phyloP scores from a whole-genome alignment of 2,329 filamentous ascomycete species.

The Acephala macrosclerotiorum region DNA sequence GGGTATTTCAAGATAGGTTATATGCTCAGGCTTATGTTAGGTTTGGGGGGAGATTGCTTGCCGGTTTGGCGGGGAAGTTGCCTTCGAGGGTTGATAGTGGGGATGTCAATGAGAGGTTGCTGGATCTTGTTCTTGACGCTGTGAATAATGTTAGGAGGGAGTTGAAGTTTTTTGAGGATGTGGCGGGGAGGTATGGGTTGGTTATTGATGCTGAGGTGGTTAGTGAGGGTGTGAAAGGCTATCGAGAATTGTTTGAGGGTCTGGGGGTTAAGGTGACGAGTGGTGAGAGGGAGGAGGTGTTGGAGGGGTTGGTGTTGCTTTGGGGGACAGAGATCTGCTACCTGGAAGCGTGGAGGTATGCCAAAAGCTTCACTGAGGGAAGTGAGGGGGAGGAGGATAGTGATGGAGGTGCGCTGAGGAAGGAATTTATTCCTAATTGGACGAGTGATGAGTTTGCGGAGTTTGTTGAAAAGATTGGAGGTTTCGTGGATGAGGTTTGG shows the following conservation, averaged over 20 bases:
- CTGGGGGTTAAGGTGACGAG: background rate
- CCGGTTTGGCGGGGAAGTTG: constrained; percentile 55
- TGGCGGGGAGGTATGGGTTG: constrained; percentile 66
- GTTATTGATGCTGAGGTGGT: constrained; percentile 35
- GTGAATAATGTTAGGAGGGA: constrained; percentile 72
- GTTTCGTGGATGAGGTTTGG: constrained; percentile 56
- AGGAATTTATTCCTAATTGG: constrained; percentile 75
- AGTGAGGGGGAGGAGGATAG: constrained; percentile 48
- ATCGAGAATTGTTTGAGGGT: constrained; percentile 59
- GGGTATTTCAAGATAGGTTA: constrained; percentile 59
- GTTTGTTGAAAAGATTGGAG: constrained; percentile 64
- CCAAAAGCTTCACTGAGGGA: background rate
- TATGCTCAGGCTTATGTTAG: constrained; percentile 71
- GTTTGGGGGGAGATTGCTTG: constrained; percentile 70
- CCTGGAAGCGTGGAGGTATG: constrained; percentile 9
- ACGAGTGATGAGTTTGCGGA: constrained; percentile 64
- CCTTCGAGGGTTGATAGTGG: constrained; percentile 52
- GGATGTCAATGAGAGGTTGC: constrained; percentile 57
- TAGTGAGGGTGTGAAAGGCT: constrained; percentile 44
- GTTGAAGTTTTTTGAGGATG: constrained; percentile 71
- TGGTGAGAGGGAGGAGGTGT: constrained; percentile 25
- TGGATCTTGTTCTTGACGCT: constrained; percentile 69
- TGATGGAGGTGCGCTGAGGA: constrained; percentile 70
- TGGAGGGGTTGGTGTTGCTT: constrained; percentile 76
- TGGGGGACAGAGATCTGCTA: constrained; percentile 72